Evolutionary conservation across 768 basidiomycete species (phyloP), one percentile per base, ranked within the genome.

Genomic region (Psilocybe cubensis): DNA sequence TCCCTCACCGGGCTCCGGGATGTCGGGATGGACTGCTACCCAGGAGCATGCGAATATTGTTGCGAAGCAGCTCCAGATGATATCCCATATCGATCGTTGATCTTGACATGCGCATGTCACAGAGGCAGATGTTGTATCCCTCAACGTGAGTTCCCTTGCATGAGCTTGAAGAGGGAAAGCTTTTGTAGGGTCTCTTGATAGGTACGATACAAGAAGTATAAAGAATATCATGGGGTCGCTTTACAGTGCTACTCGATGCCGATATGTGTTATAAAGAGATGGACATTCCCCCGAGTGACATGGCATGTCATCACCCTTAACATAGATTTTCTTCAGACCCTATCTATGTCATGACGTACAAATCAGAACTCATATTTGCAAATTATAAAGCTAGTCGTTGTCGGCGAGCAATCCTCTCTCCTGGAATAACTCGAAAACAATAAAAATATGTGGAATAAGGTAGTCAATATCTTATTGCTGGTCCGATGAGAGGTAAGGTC

Each of bases 41-140:
- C 56, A 61, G 14, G 60, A 47, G 42, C 60, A 61, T 2, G 60
- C 52, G 12, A 61, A 57, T n/a, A 61, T 57, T 8, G 56, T 57
- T 0, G 51, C 55, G 4, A 61, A 20, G 14, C 60, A 61, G 21
- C 47, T 61, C 60, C 60, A 61, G 12, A 61, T 17, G 23, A 61
- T 61, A 45, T 50, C 46, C 55, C 42, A 42, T 11, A 42, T 29
- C 12, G 59, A 52, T 28, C 59, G 59, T 10, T 38, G 31, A 47
- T 56, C 47, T n/a, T 41, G 27, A 43, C 54, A 52, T 8, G n/a
- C 23, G 42, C 49, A 56, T 24, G 12, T n/a, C 35, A 38, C 35
- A 38, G 35, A 38, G n/a, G n/a, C n/a, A 9, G 14, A 38, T 6
- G 35, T n/a, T 38, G 35, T 14, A 5, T 38, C 35, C n/a, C 35